Evolutionary conservation across 202 grass and related monocot species (phyloP).

Genomic region (Elaeis oleifera): DNA sequence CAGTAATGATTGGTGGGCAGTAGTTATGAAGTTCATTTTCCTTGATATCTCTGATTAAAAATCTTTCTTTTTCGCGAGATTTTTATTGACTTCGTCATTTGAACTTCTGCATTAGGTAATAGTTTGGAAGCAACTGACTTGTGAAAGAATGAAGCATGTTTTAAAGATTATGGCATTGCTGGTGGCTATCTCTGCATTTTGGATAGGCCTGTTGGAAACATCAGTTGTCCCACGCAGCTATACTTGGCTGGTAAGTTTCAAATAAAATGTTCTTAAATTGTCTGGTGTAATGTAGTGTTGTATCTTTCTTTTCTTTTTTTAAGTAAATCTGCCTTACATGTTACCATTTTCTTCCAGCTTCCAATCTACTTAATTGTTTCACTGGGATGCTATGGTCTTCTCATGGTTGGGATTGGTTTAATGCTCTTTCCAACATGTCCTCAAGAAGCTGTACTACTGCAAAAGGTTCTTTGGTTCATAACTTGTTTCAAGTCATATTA

Average conservation of each 20-base stretch:
- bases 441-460: constrained; percentile 65
- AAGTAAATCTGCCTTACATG: too few relatives aligned
- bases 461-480: constrained; percentile 43
- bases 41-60: too few relatives aligned
- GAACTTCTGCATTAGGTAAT: too few relatives aligned
- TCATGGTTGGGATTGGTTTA: constrained; percentile 86
- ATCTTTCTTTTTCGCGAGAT: too few relatives aligned
- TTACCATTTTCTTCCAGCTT: constrained; percentile 43
- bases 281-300: too few relatives aligned
- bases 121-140: too few relatives aligned
- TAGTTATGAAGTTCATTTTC: too few relatives aligned
- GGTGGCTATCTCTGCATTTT: constrained; percentile 39
- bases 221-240: constrained; percentile 48
- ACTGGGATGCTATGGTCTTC: constrained; percentile 86
- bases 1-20: too few relatives aligned
- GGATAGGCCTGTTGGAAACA: constrained; percentile 25
- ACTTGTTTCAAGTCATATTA: neutral
- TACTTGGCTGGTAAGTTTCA: constrained; percentile 75
- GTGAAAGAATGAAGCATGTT: constrained; percentile 71
- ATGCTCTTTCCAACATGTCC: constrained; percentile 92
- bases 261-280: neutral
- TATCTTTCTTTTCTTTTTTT: too few relatives aligned
- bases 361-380: constrained; percentile 25
- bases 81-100: too few relatives aligned
- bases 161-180: constrained; percentile 56